Conservation (phyloP, 805 yeast species). For the Pichia paraexigua region DNA sequence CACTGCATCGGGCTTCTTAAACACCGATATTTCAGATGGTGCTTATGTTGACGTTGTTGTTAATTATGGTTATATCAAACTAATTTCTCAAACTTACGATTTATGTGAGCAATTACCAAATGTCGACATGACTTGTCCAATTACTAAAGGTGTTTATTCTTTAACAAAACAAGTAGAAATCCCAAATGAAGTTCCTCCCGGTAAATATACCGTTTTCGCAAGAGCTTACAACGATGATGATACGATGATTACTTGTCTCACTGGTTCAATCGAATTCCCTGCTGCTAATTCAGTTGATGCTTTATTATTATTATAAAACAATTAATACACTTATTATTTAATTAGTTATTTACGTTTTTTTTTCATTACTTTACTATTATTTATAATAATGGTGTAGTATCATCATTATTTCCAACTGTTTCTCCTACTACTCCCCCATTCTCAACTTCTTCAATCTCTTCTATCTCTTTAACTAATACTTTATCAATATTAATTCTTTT, state of each 20-base stretch:
- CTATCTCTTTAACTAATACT: conserved; percentile 19
- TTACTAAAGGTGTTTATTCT: conserved; percentile 57
- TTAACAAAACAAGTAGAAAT: conserved; percentile 69
- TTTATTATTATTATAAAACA: conserved; percentile 1
- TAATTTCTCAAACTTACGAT: conserved; percentile 85
- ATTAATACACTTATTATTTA: background rate
- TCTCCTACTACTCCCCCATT: background rate
- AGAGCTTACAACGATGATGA: conserved; percentile 86
- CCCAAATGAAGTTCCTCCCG: conserved; percentile 93
- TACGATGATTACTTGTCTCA: conserved; percentile 73
- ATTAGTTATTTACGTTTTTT: background rate
- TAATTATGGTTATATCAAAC: conserved; percentile 81
- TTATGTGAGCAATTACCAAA: conserved; percentile 81
- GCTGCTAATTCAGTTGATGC: conserved; percentile 3
- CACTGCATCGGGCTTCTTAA: conserved; percentile 59
- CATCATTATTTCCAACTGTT: background rate
- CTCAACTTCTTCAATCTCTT: conserved; percentile 10
- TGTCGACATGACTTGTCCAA: conserved; percentile 81
- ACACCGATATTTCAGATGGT: conserved; percentile 60
- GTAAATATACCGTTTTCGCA: conserved; percentile 78
- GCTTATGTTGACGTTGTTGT: conserved; percentile 94
- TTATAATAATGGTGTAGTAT: background rate
- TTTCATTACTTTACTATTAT: background rate
- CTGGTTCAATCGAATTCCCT: conserved; percentile 60
- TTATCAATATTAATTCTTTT: conserved; percentile 29